phyloP scores from a whole-genome alignment of 768 basidiomycete species.

The Inosperma sp. region DNA sequence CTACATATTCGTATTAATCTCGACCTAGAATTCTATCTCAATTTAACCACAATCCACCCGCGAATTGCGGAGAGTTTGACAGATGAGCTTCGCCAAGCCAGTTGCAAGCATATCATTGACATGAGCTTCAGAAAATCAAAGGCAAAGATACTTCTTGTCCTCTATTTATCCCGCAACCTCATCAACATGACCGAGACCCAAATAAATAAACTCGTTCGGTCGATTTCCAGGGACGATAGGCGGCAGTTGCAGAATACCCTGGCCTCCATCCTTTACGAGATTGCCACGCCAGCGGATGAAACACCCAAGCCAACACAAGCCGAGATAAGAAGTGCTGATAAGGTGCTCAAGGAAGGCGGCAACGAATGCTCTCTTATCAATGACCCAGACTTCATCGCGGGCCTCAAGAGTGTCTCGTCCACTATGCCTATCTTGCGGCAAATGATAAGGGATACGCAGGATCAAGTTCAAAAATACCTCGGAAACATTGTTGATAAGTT shows the following conservation, averaged over 20 bases:
- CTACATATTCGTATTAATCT: not conserved
- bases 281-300: not conserved
- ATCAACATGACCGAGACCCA: not conserved
- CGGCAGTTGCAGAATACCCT: conserved; percentile 1
- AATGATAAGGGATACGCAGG: not conserved
- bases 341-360: conserved; percentile 2
- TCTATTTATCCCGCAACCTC: conserved; percentile 1
- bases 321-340: not conserved
- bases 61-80: not conserved
- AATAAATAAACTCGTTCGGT: not conserved
- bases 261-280: conserved; percentile 4
- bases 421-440: not conserved
- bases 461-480: conserved; percentile 3
- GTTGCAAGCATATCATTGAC: not conserved
- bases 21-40: conserved; percentile 1
- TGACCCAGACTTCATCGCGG: conserved; percentile 4
- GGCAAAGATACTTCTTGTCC: not conserved
- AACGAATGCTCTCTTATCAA: not conserved
- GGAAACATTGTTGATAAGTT: not conserved
- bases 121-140: not conserved
- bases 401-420: not conserved
- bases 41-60: not conserved
- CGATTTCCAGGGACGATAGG: not conserved
- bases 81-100: conserved; percentile 1
- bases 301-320: not conserved